These are phyloP conservation scores for Debaryomyces maramus DNA, from an alignment of 805 yeast species.

Conservation along the genomic window DNA sequence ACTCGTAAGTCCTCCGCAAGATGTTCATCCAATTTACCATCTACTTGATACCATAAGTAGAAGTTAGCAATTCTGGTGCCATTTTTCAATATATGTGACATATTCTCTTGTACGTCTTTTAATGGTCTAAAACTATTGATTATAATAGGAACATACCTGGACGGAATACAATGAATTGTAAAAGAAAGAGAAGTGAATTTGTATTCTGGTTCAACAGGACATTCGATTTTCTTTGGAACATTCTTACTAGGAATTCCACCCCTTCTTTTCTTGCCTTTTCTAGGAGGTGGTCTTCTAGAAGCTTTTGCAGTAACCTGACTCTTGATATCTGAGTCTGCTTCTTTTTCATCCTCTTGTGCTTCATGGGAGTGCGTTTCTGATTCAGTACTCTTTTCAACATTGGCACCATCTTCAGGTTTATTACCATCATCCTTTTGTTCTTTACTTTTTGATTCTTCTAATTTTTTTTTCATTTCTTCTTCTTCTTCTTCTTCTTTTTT, in stretches of 20 bases:
- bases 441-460: slow-evolving; percentile 26
- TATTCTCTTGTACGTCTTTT: slow-evolving; percentile 55
- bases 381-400: not conserved
- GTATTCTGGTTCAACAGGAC: slow-evolving; percentile 45
- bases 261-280: slow-evolving; percentile 15
- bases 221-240: slow-evolving; percentile 22
- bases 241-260: slow-evolving; percentile 11
- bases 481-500: slow-evolving; percentile 28
- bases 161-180: slow-evolving; percentile 63
- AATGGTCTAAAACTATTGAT: slow-evolving; percentile 61
- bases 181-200: slow-evolving; percentile 65
- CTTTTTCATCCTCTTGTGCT: slow-evolving; percentile 14
- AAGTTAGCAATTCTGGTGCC: slow-evolving; percentile 64
- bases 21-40: slow-evolving; percentile 67
- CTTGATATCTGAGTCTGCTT: no score
- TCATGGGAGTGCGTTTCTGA: not conserved
- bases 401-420: slow-evolving; percentile 12
- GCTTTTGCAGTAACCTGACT: slow-evolving; percentile 12
- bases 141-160: slow-evolving; percentile 62
- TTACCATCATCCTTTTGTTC: slow-evolving; percentile 12
- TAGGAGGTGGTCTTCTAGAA: slow-evolving; percentile 18
- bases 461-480: slow-evolving; percentile 23
- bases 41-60: slow-evolving; percentile 82
- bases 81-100: slow-evolving; percentile 58
- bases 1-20: slow-evolving; percentile 64